Evolutionary conservation across 1,139 yeast genomes (phyloP).

Genomic region (Debaryomyces robertsiae): DNA sequence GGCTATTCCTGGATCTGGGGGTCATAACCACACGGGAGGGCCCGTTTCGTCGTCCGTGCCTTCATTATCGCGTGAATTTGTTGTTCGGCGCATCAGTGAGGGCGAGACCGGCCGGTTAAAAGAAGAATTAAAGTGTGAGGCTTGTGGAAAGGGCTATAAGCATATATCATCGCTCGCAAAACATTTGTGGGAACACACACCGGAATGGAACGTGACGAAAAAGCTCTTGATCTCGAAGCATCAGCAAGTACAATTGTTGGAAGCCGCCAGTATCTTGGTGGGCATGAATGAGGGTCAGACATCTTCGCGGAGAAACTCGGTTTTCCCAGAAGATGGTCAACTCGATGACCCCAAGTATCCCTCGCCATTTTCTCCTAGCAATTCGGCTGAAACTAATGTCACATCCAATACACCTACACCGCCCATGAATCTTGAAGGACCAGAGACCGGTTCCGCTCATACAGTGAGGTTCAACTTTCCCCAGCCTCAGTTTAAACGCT

Average conservation of each 20-base stretch:
- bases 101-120: constrained; percentile 84
- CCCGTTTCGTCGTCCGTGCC: constrained; percentile 44
- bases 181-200: constrained; percentile 81
- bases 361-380: constrained; percentile 16
- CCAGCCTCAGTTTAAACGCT: constrained; percentile 12
- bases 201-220: constrained; percentile 88
- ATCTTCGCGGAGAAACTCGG: constrained; percentile 19
- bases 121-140: constrained; percentile 83
- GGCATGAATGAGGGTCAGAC: constrained; percentile 64
- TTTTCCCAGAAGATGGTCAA: constrained; percentile 13
- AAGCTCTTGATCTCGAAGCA: constrained; percentile 82
- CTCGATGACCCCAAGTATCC: constrained; percentile 15
- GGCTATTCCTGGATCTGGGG: neutral
- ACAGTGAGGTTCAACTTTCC: constrained; percentile 9
- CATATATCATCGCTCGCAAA: constrained; percentile 80
- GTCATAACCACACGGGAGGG: constrained; percentile 11
- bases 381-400: constrained; percentile 14
- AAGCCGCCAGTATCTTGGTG: constrained; percentile 84
- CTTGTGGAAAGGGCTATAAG: constrained; percentile 88
- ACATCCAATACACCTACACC: constrained; percentile 16
- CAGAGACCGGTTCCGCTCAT: constrained; percentile 1
- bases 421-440: constrained; percentile 10
- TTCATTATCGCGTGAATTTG: constrained; percentile 68
- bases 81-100: constrained; percentile 78
- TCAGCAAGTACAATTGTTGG: constrained; percentile 85